These are phyloP conservation scores for Phytopythium aichiense DNA, from an alignment of 352 stramenopile species.

Conservation along the genomic window DNA sequence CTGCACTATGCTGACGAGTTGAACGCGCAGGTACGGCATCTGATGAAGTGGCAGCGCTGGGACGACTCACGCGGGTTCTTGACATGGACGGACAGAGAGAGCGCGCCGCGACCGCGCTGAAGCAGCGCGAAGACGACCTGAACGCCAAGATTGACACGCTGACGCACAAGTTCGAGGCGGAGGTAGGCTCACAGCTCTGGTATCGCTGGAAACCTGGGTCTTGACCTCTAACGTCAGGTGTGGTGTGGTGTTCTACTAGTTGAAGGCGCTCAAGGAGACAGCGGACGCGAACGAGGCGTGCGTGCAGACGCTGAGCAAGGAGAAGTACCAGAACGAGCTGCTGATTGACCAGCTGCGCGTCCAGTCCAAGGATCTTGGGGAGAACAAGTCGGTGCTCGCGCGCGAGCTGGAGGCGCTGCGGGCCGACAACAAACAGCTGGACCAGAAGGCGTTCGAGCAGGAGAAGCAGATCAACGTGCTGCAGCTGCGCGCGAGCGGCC, in stretches of 20 bases:
- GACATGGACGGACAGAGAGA: constrained; percentile 25
- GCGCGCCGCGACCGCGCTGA: constrained; percentile 36
- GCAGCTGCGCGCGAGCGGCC: constrained; percentile 56
- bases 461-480: constrained; percentile 82
- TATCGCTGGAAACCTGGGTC: constrained; percentile 1
- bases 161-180: constrained; percentile 51
- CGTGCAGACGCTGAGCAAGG: constrained; percentile 56
- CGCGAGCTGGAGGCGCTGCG: constrained; percentile 56
- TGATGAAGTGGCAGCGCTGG: too few relatives aligned
- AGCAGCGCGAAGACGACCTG: constrained; percentile 59
- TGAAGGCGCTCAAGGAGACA: constrained; percentile 37
- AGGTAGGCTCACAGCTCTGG: constrained; percentile 29
- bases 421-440: constrained; percentile 74
- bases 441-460: constrained; percentile 74
- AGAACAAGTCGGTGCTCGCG: constrained; percentile 30
- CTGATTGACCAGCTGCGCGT: constrained; percentile 66
- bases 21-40: constrained; percentile 31
- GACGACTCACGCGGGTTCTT: too few relatives aligned
- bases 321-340: constrained; percentile 78
- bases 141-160: constrained; percentile 65
- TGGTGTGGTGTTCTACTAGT: constrained; percentile 14
- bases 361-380: constrained; percentile 56
- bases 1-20: constrained; percentile 69
- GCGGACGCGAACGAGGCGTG: constrained; percentile 45
- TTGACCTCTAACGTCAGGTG: neutral